These are phyloP conservation scores for Asterophora lycoperdoides DNA, from an alignment of 768 basidiomycete species.

Conservation along the genomic window DNA sequence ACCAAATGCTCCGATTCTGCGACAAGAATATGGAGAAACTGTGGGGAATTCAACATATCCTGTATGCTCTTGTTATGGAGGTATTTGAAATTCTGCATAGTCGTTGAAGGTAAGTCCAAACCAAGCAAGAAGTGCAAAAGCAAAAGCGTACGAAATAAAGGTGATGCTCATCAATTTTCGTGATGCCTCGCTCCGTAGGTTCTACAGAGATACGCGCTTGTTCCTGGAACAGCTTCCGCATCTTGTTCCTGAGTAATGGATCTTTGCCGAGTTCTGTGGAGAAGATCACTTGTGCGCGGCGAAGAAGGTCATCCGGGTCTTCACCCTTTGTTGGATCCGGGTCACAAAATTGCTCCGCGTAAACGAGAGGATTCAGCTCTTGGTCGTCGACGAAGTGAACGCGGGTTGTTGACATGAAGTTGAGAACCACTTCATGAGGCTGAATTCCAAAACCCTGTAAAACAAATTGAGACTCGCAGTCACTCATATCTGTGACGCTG, in stretches of 20 bases:
- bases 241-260: constrained; percentile 75
- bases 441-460: constrained; percentile 78
- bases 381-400: constrained; percentile 77
- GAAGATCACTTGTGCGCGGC: constrained; percentile 76
- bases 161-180: constrained; percentile 73
- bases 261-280: constrained; percentile 91
- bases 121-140: background rate
- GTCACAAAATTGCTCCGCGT: constrained; percentile 84
- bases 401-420: constrained; percentile 60
- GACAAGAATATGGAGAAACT: constrained; percentile 86
- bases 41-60: constrained; percentile 65
- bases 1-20: constrained; percentile 91
- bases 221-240: constrained; percentile 70
- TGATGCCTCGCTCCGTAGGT: constrained; percentile 83
- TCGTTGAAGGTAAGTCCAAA: constrained; percentile 3
- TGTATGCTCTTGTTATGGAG: constrained; percentile 70
- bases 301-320: constrained; percentile 63
- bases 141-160: constrained; percentile 55
- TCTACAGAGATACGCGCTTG: constrained; percentile 73
- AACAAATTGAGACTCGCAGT: background rate
- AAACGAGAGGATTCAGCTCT: constrained; percentile 70
- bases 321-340: constrained; percentile 56
- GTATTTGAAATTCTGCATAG: constrained; percentile 88
- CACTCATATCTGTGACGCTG: background rate
- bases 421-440: constrained; percentile 80